Base-by-base conservation (phyloP, 148 eudicot species). In the Pharnaceum exiguum region DNA sequence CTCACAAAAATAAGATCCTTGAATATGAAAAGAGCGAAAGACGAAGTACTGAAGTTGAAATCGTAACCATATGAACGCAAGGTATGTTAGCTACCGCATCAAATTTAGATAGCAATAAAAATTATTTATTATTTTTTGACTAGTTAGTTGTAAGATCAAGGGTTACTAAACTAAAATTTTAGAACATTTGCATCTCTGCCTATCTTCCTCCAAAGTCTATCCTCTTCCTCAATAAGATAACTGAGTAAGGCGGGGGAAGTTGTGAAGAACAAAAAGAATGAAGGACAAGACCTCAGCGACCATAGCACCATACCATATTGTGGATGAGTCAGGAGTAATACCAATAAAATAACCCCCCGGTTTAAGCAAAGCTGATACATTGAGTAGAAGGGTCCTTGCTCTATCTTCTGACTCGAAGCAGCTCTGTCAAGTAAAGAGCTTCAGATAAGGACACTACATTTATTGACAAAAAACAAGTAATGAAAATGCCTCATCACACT, bases 291-390 rank as follows among this genome's bases (percentile, higher is more conserved):
- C 46, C 56, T 48, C 43, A 13, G 35, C 25, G 47, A 59, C 45
- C 21, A 53, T 31, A 55, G 70, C 37, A 37, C 27, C 95, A 67
- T 86, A 94, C 99, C 99, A 94, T 81, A 94, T 81, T 46, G 88
- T 94, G 77, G 99, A 94, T 32, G 99, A 94, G 75, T 94, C 99
- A 5, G 95, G 96, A 66, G 95, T 86, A 62, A 94, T 83, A 67
- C 99, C 99, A 47, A 94, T 47, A 75, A 94, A 89, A 72, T 86
- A 94, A 68, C 99, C 96, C 46, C 99, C 99, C 3, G 99, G 99
- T 72, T 86, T 94, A 39, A 94, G 82, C 83, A 94, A 73, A 57
- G 82, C 65, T 18, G 99, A 80, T 46, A 94, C 99, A 38, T 94
- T 94, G 25, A 76, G 87, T 51, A 94, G 72, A 65, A 94, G 81